Evolutionary conservation across 305 asterid genomes (phyloP).

Genomic region (Fraxinus velutina): DNA sequence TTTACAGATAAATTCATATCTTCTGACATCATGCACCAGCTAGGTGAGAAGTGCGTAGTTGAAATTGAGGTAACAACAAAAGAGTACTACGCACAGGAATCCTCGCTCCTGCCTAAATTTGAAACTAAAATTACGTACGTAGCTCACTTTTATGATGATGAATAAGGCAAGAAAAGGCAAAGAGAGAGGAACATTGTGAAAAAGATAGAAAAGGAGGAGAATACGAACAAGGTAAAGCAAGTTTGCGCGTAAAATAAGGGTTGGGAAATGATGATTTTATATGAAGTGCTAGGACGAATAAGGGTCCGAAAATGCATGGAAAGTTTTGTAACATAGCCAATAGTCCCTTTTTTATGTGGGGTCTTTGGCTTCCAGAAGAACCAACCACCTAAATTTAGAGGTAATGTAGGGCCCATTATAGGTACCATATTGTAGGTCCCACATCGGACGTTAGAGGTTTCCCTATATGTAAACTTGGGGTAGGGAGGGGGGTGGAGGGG

Average conservation of each 20-base stretch:
- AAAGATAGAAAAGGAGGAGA: neutral
- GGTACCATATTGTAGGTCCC: slow-evolving; percentile 23
- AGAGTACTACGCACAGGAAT: neutral
- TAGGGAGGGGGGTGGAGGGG: slow-evolving; percentile 27
- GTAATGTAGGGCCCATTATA: neutral
- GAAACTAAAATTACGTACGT: neutral
- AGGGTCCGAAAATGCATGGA: slow-evolving; percentile 45
- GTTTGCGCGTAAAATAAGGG: slow-evolving; percentile 29
- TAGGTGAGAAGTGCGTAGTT: neutral
- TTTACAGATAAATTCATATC: slow-evolving; percentile 76
- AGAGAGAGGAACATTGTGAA: slow-evolving; percentile 4
- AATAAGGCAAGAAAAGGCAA: neutral
- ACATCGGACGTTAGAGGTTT: slow-evolving; percentile 27
- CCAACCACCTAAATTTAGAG: slow-evolving; percentile 40
- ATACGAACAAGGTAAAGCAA: slow-evolving; percentile 13
- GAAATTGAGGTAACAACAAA: neutral
- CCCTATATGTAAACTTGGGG: slow-evolving; percentile 14
- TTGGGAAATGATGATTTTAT: slow-evolving; percentile 44
- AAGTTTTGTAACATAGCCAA: slow-evolving; percentile 41
- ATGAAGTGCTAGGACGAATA: slow-evolving; percentile 37
- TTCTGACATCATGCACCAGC: slow-evolving; percentile 32
- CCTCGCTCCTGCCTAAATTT: neutral
- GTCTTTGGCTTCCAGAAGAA: slow-evolving; percentile 29
- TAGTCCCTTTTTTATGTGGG: slow-evolving; percentile 31
- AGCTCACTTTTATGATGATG: neutral